phyloP scores from a whole-genome alignment of 2,329 filamentous ascomycete species.

The Trichoderma sp. region DNA sequence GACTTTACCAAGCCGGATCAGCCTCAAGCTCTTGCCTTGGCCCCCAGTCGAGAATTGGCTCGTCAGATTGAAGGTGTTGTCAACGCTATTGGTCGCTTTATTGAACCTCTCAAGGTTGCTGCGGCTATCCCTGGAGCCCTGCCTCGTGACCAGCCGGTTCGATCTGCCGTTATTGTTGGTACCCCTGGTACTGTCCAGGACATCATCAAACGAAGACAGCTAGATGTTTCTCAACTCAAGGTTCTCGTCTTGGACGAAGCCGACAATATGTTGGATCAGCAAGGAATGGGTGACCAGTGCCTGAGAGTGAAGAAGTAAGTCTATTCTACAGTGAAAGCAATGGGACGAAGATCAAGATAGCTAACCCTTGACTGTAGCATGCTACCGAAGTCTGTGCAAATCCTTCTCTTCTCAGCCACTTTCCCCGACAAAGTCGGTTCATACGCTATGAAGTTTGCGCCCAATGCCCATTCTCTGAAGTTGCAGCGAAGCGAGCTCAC shows the following conservation, averaged over 20 bases:
- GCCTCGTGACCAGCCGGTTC: conserved; percentile 67
- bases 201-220: conserved; percentile 72
- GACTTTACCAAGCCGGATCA: conserved; percentile 68
- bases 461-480: conserved; percentile 82
- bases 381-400: conserved; percentile 74
- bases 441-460: conserved; percentile 84
- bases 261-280: conserved; percentile 97
- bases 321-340: background rate
- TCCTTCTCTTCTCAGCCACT: conserved; percentile 93
- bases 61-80: conserved; percentile 91
- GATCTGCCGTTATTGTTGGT: conserved; percentile 81
- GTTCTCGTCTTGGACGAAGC: conserved; percentile 93
- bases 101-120: conserved; percentile 72
- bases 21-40: conserved; percentile 86
- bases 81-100: conserved; percentile 78
- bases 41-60: conserved; percentile 90
- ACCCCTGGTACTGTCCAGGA: conserved; percentile 94
- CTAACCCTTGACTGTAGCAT: conserved; percentile 51
- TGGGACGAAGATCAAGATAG: background rate
- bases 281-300: conserved; percentile 94
- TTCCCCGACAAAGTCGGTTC: conserved; percentile 82
- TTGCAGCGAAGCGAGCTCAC: conserved; percentile 89
- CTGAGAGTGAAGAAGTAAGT: conserved; percentile 78
- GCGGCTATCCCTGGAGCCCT: conserved; percentile 81
- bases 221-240: conserved; percentile 72